phyloP scores from a whole-genome alignment of 2,329 filamentous ascomycete genomes.

The Boeremia exigua region DNA sequence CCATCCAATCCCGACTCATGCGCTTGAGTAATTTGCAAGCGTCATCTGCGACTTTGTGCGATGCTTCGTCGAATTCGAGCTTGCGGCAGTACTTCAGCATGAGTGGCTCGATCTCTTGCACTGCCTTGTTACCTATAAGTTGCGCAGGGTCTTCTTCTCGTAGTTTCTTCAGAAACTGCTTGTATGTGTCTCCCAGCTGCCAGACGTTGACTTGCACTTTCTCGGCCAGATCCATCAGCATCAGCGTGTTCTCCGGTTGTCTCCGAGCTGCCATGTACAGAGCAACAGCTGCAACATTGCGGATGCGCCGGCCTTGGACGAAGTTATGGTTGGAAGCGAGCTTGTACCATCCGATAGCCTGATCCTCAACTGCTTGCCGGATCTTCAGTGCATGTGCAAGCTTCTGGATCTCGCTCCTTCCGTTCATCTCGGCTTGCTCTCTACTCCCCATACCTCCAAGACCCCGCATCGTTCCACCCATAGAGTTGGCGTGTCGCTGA shows the following conservation, averaged over 20 bases:
- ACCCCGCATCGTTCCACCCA: constrained; percentile 56
- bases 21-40: constrained; percentile 86
- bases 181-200: constrained; percentile 87
- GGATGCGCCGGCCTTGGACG: constrained; percentile 73
- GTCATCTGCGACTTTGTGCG: constrained; percentile 84
- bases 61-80: constrained; percentile 85
- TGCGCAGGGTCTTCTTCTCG: constrained; percentile 65
- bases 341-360: constrained; percentile 53
- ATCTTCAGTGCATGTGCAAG: constrained; percentile 50
- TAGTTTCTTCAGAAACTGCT: constrained; percentile 72
- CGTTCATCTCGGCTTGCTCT: constrained; percentile 68
- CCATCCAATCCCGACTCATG: constrained; percentile 98
- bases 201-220: constrained; percentile 87
- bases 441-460: constrained; percentile 61
- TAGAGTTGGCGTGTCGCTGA: constrained; percentile 75
- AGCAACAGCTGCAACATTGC: constrained; percentile 87
- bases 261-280: constrained; percentile 88
- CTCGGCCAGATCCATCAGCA: constrained; percentile 96
- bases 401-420: constrained; percentile 49
- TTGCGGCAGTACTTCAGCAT: constrained; percentile 90
- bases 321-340: constrained; percentile 66
- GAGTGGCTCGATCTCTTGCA: constrained; percentile 82
- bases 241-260: constrained; percentile 78
- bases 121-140: constrained; percentile 54
- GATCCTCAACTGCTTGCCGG: constrained; percentile 42